Evolutionary conservation across 1,139 yeast genomes (phyloP), one percentile per base, ranked within the genome.

Genomic region (Nematodospora anomalae): DNA sequence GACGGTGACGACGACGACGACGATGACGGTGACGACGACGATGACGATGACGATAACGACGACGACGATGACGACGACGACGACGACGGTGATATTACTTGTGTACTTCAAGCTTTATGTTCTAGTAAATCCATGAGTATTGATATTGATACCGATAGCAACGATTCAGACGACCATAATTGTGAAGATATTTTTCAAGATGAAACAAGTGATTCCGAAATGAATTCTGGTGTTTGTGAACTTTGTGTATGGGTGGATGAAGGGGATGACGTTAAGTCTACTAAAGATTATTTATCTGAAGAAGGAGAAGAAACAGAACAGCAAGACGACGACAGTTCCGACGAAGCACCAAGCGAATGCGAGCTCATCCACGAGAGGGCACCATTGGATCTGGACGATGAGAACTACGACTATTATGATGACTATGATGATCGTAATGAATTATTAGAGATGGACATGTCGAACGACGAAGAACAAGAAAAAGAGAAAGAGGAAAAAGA

Each of bases 401-500:
- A 28, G n/a, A 25, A 18, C 6, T 9, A 15, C 10, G 33, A 6
- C 6, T 21, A 16, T 9, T 15, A 7, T 6, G 35, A 27, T 28
- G 14, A 10, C 24, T 26, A 22, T 11, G 33, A 11, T n/a, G 33
- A 28, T 9, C 20, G 8, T 8, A 24, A 30, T 11, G 30, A 30
- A 4, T 10, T 10, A 10, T 30, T 30, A n/a, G 25, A 27, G 7
- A 28, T 28, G 4, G 35, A 35, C 7, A 27, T 23, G n/a, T 27
- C 18, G 21, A 27, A 8, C 6, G 32, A 4, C 6, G 32, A 28
- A 14, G 29, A 23, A 6, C 10, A 26, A 15, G 33, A 32, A 3
- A 42, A 36, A 16, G 37, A 37, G 3, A 45, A 44, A 9, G 38
- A 38, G 8, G 43, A 33, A 3, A 43, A 32, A n/a, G n/a, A n/a